Conservation (phyloP, 768 basidiomycete genomes). For the Dioszegia hungarica region DNA sequence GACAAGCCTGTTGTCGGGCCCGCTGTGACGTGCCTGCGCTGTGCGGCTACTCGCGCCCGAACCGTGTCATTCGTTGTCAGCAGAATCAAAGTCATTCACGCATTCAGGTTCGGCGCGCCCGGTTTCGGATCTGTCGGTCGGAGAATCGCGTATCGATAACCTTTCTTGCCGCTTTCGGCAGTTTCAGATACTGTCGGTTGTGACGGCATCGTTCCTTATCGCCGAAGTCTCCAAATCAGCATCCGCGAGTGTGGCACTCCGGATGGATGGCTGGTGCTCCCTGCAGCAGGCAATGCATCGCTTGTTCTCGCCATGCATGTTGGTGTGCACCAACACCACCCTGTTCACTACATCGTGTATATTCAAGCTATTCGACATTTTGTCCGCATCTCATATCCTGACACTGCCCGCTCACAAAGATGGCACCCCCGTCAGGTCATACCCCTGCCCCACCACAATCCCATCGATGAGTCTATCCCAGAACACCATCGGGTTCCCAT, state of each 20-base stretch:
- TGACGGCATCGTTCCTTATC: neutral
- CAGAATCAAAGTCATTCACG: too few species aligned
- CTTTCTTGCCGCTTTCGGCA: neutral
- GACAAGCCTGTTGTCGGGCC: too few species aligned
- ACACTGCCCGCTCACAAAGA: neutral
- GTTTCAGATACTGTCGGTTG: neutral
- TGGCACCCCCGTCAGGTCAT: neutral
- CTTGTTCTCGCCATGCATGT: too few species aligned
- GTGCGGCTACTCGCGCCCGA: too few species aligned
- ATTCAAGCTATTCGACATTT: too few species aligned
- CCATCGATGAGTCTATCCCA: constrained; percentile 26
- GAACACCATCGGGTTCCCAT: constrained; percentile 19
- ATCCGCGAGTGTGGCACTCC: neutral
- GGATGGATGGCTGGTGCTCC: neutral
- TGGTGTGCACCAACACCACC: too few species aligned
- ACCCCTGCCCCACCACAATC: constrained; percentile 6
- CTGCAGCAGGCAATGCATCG: too few species aligned
- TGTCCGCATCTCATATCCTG: neutral
- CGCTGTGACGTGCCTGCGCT: too few species aligned
- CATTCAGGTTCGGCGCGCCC: too few species aligned
- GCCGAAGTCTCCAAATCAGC: neutral
- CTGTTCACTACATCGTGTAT: too few species aligned
- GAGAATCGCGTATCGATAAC: neutral
- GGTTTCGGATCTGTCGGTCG: too few species aligned
- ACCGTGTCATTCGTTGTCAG: too few species aligned